phyloP scores from a whole-genome alignment of 2,329 filamentous ascomycete genomes.

The Aspergillus versicolor region DNA sequence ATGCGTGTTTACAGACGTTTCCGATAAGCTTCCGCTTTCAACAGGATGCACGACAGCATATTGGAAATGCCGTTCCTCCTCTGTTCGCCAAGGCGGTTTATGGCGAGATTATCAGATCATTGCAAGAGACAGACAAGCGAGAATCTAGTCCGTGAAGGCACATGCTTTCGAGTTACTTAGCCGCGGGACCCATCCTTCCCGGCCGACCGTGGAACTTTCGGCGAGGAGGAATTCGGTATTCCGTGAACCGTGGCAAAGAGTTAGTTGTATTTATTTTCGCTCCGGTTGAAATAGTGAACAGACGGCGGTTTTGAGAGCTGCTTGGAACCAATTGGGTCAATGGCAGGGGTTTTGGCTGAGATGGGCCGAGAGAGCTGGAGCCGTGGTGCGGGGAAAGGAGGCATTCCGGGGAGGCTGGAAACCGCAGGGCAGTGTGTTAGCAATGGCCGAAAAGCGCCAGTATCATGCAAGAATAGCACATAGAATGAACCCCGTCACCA shows the following conservation, averaged over 20 bases:
- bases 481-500: not conserved
- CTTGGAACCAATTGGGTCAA: not conserved
- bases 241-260: not conserved
- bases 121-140: constrained; percentile 37
- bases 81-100: constrained; percentile 42
- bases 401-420: not conserved
- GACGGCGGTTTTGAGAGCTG: not conserved
- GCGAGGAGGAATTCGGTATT: not conserved
- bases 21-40: constrained; percentile 61
- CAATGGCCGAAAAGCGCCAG: constrained; percentile 8
- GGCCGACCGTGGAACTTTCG: constrained; percentile 13
- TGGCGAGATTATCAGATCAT: constrained; percentile 33
- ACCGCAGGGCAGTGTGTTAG: not conserved
- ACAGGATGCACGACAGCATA: constrained; percentile 54
- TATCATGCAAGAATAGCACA: not conserved
- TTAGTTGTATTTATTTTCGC: not conserved
- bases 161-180: not conserved
- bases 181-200: constrained; percentile 5
- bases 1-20: constrained; percentile 69
- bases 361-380: not conserved
- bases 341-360: not conserved
- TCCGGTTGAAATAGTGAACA: not conserved
- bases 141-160: constrained; percentile 12
- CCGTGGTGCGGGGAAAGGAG: constrained; percentile 4
- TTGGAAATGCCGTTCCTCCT: constrained; percentile 78